Conservation (phyloP, 495 filamentous ascomycete genomes). For the Wilcoxina mikolae region DNA sequence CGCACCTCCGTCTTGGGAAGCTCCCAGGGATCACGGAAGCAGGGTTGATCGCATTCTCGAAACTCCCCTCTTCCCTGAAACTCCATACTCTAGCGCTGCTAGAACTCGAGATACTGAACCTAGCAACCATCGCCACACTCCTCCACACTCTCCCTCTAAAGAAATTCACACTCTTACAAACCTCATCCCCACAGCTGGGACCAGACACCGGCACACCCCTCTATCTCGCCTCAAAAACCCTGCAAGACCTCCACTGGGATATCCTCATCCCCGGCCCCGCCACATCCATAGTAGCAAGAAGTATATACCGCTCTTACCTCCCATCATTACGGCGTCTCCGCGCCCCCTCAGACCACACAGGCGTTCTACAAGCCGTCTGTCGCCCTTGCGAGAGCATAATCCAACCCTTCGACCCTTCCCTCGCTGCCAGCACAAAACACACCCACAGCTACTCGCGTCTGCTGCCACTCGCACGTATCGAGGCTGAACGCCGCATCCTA, state of each 20-base stretch:
- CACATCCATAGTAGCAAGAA: not conserved
- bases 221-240: conserved; percentile 50
- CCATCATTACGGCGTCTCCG: conserved; percentile 53
- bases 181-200: conserved; percentile 45
- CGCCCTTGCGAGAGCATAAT: conserved; percentile 38
- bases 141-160: conserved; percentile 51
- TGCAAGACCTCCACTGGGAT: conserved; percentile 71
- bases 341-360: conserved; percentile 59
- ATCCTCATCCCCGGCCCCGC: conserved; percentile 39
- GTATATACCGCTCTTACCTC: conserved; percentile 52
- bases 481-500: conserved; percentile 45
- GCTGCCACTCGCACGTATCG: conserved; percentile 38
- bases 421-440: conserved; percentile 17
- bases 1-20: conserved; percentile 59
- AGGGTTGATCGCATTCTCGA: conserved; percentile 60
- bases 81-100: conserved; percentile 49
- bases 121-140: conserved; percentile 60
- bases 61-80: conserved; percentile 36
- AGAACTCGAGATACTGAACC: conserved; percentile 49
- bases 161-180: conserved; percentile 57
- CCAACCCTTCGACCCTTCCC: conserved; percentile 35
- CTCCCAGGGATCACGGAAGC: conserved; percentile 61
- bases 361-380: conserved; percentile 56
- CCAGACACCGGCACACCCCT: conserved; percentile 31
- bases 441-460: conserved; percentile 33